Conservation (phyloP, 2,329 filamentous ascomycete species). For the Fusarium praegraminearum region DNA sequence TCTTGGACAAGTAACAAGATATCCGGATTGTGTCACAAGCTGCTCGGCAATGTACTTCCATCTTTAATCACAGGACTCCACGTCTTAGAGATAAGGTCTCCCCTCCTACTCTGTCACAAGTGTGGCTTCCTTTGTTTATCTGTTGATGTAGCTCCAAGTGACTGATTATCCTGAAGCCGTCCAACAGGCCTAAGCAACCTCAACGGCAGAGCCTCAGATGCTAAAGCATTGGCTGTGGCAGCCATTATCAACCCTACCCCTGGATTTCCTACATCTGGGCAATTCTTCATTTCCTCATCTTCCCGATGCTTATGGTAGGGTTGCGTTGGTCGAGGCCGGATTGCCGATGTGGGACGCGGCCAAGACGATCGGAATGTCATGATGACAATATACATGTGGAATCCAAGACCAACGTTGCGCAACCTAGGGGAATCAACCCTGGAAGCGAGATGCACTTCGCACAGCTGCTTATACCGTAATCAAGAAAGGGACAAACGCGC, state of each 20-base stretch:
- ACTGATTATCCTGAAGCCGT: conserved; percentile 11
- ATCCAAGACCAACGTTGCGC: conserved; percentile 8
- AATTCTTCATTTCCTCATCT: neutral
- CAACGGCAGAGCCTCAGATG: conserved; percentile 2
- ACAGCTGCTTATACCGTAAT: neutral
- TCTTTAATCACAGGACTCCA: conserved; percentile 25
- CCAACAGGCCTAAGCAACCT: neutral
- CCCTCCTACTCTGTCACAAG: neutral
- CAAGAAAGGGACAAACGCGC: neutral
- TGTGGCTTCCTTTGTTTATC: neutral
- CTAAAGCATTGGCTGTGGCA: neutral
- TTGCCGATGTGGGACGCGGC: conserved; percentile 11
- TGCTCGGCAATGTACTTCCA: conserved; percentile 25
- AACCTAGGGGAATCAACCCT: conserved; percentile 1
- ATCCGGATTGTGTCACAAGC: conserved; percentile 12
- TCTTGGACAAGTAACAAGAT: neutral
- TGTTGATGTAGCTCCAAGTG: neutral
- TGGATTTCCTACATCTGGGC: conserved; percentile 7
- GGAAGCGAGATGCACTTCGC: conserved; percentile 10
- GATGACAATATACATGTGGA: conserved; percentile 26
- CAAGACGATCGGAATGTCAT: conserved; percentile 39
- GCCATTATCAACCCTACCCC: conserved; percentile 10
- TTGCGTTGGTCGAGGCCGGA: conserved; percentile 17
- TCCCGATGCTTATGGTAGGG: conserved; percentile 14
- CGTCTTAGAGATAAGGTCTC: neutral